Evolutionary conservation across 2,329 filamentous ascomycete genomes (phyloP).

Genomic region (Cladosporium halotolerans): DNA sequence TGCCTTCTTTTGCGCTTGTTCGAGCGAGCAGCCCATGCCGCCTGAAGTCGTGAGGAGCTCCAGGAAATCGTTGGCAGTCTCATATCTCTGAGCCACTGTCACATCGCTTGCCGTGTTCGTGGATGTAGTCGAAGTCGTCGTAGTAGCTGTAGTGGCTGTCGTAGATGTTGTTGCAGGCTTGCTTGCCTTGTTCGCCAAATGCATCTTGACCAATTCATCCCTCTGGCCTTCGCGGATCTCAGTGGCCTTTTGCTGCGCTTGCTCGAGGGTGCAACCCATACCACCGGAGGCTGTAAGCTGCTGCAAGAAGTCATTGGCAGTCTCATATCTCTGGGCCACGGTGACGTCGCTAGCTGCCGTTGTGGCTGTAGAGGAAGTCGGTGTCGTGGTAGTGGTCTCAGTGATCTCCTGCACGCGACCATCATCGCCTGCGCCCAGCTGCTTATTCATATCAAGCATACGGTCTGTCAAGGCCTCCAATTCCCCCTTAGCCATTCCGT

Average conservation of each 20-base stretch:
- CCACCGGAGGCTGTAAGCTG: background rate
- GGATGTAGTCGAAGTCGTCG: background rate
- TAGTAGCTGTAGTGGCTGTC: too few relatives aligned
- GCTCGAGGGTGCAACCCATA: constrained; percentile 6
- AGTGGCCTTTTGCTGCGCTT: constrained; percentile 1
- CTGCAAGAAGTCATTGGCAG: constrained; percentile 6
- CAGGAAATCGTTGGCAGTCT: constrained; percentile 5
- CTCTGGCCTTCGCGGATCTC: constrained; percentile 2
- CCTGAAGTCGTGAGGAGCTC: background rate
- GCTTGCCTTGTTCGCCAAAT: background rate
- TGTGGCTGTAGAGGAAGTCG: background rate
- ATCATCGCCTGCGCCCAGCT: constrained; percentile 5
- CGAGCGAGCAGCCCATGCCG: constrained; percentile 4
- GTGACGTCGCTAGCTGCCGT: background rate
- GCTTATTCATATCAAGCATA: constrained; percentile 3
- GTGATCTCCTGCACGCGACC: constrained; percentile 3
- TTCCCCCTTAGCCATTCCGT: background rate
- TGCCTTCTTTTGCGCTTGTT: constrained; percentile 2
- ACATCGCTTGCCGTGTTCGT: background rate
- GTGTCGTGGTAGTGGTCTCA: background rate
- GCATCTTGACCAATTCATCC: background rate
- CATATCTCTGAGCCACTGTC: background rate
- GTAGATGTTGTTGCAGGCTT: too few relatives aligned
- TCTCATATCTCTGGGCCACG: constrained; percentile 1
- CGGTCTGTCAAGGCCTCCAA: constrained; percentile 1